Conservation (phyloP, 208 protist genomes). For the Sergeia podlipaevii region DNA sequence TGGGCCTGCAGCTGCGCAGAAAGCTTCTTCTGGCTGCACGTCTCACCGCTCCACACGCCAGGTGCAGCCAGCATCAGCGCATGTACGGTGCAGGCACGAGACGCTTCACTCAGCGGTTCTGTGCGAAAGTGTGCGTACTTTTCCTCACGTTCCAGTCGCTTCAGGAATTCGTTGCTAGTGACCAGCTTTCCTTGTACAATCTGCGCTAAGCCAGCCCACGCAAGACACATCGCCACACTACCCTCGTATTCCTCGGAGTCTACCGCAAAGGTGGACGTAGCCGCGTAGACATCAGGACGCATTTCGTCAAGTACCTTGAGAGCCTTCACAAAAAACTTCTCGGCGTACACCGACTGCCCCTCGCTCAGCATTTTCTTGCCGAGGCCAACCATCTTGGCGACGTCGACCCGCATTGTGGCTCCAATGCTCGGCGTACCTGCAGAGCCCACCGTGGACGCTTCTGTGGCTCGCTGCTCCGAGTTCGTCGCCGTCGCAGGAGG, state of each 20-base stretch:
- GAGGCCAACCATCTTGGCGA: slow-evolving; percentile 59
- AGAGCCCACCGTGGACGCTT: not conserved
- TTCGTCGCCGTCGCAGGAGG: not conserved
- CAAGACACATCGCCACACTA: slow-evolving; percentile 61
- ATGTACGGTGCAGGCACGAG: slow-evolving; percentile 32
- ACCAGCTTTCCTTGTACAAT: slow-evolving; percentile 53
- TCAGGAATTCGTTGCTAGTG: slow-evolving; percentile 21
- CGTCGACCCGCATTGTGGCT: slow-evolving; percentile 53
- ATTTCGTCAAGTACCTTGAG: slow-evolving; percentile 62
- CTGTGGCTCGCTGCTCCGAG: not conserved
- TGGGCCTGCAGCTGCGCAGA: slow-evolving; percentile 17
- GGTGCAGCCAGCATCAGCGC: slow-evolving; percentile 38
- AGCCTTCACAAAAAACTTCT: slow-evolving; percentile 78
- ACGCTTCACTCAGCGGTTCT: slow-evolving; percentile 53
- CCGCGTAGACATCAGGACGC: slow-evolving; percentile 18
- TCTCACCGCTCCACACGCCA: slow-evolving; percentile 35
- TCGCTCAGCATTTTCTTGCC: slow-evolving; percentile 52
- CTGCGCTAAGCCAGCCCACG: slow-evolving; percentile 55
- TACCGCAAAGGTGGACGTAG: slow-evolving; percentile 1
- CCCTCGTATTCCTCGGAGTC: slow-evolving; percentile 31
- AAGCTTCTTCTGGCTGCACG: slow-evolving; percentile 55
- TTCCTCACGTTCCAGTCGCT: slow-evolving; percentile 20
- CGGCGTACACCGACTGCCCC: slow-evolving; percentile 66
- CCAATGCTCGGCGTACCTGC: not conserved
- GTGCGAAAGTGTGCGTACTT: slow-evolving; percentile 20